Base-by-base conservation (phyloP, 768 basidiomycete genomes). In the Ramaria sp. region DNA sequence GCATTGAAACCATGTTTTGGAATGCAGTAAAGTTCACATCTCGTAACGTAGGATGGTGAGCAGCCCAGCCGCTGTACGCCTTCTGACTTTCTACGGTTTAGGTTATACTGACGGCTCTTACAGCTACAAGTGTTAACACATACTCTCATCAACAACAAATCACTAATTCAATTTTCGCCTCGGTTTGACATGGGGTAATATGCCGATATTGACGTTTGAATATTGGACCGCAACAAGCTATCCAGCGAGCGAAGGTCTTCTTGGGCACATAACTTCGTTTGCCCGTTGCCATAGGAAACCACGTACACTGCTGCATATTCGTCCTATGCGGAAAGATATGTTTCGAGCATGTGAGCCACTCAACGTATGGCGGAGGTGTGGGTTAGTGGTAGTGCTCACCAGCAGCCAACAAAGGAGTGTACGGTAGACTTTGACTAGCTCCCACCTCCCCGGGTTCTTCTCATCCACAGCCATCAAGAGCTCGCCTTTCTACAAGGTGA, bases 391-490 rank as follows among this genome's bases (percentile, higher is more conserved):
- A 24, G 13, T 49, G 34, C 51, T 51, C 22, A 51, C 51, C 17
- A 51, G 34, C 15, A 51, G 30, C 51, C 51, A 51, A 31, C 17
- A 51, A 15, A 17, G 4, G 37, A 15, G 34, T 5, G 37, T 20
- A 4, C 51, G 31, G 12, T 15, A 30, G 30, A 51, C 30, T 34
- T 51, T 51, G n/a, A 51, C 51, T 6, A 51, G 51, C 22, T 51
- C 51, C 51, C 51, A 51, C 31, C 51, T 51, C 11, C 11, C 10
- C 13, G n/a, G 15, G 31, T 51, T 38, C 30, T n/a, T 38, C n/a
- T 33, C 51, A 20, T 51, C 31, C 51, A 51, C 31, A 30, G 51
- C 51, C 51, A 51, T 51, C 37, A 38, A 12, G 19, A 51, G 51
- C 12, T 34, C 34, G 30, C 51, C 51, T 38, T 7, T 38, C 51